A percentile compares a stretch with the other conserved stretches of the same genome.
phyloP scores from a whole-genome alignment of 2,329 filamentous ascomycete species.

The Tolypocladium guangdongense region DNA sequence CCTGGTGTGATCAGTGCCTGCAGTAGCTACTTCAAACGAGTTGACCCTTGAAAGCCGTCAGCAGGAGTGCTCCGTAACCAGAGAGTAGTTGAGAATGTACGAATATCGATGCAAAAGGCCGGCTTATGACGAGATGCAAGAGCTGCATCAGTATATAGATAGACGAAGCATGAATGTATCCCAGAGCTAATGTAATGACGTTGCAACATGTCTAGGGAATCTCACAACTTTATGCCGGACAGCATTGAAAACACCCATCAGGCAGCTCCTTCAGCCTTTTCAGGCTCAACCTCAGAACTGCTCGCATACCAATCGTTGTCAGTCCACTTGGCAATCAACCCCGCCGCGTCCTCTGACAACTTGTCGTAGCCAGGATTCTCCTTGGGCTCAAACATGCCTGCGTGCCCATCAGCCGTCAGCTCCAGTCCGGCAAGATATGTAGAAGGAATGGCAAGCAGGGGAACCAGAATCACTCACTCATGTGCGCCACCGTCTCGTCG shows the following conservation, averaged over 20 bases:
- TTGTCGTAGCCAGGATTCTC: conserved; percentile 63
- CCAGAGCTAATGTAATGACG: neutral
- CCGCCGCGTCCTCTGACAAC: conserved; percentile 54
- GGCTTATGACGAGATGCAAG: neutral
- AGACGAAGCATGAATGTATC: neutral
- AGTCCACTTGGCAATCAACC: conserved; percentile 54
- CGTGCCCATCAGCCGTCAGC: conserved; percentile 5
- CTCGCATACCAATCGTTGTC: conserved; percentile 56
- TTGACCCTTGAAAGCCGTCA: neutral
- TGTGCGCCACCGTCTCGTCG: conserved; percentile 76
- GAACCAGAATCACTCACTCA: conserved; percentile 35
- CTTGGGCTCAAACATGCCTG: conserved; percentile 61
- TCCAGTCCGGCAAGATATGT: neutral
- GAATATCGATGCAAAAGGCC: neutral
- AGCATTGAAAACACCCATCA: neutral
- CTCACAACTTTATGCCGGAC: neutral
- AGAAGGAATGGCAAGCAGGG: neutral
- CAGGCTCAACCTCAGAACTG: conserved; percentile 26
- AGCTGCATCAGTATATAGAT: neutral
- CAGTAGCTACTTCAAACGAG: too few species aligned
- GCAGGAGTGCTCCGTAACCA: neutral
- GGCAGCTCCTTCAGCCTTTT: neutral
- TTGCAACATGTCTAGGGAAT: neutral
- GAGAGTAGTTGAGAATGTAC: neutral
- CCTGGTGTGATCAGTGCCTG: neutral